Conservation (phyloP, 1,284 basidiomycete genomes). For the Ganoderma leucocontextum region DNA sequence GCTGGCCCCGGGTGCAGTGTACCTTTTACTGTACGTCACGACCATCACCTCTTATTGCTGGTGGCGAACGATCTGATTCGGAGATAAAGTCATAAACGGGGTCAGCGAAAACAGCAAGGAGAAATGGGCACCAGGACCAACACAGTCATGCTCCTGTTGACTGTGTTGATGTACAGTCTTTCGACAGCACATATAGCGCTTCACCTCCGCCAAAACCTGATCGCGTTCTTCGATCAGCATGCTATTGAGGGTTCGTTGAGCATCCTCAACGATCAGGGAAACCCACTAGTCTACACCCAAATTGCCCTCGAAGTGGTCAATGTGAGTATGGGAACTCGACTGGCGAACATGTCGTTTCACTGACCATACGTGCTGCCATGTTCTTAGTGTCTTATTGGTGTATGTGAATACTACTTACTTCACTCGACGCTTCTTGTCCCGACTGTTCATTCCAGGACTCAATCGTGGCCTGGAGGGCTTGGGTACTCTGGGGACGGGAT, state of each 20-base stretch:
- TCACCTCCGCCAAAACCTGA: slow-evolving; percentile 7
- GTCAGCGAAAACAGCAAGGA: neutral
- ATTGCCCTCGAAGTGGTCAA: neutral
- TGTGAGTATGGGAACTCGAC: neutral
- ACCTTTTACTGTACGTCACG: neutral
- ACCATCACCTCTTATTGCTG: too few relatives aligned
- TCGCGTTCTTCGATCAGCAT: slow-evolving; percentile 19
- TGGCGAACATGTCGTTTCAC: neutral
- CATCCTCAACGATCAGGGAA: slow-evolving; percentile 8
- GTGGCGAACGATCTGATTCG: neutral
- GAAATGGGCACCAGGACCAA: neutral
- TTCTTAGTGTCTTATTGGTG: neutral
- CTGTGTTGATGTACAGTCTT: slow-evolving; percentile 17
- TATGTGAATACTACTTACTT: neutral
- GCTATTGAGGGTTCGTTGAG: slow-evolving; percentile 6
- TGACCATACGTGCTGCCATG: neutral
- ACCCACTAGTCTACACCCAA: neutral
- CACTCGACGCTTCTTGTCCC: neutral
- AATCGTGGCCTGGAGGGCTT: neutral
- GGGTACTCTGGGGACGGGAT: neutral
- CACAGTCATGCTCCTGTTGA: slow-evolving; percentile 9
- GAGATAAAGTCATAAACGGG: neutral
- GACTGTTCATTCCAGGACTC: neutral
- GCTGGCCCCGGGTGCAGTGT: neutral
- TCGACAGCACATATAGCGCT: slow-evolving; percentile 14